phyloP scores from a whole-genome alignment of 768 basidiomycete genomes.

The Naganishia onofrii region DNA sequence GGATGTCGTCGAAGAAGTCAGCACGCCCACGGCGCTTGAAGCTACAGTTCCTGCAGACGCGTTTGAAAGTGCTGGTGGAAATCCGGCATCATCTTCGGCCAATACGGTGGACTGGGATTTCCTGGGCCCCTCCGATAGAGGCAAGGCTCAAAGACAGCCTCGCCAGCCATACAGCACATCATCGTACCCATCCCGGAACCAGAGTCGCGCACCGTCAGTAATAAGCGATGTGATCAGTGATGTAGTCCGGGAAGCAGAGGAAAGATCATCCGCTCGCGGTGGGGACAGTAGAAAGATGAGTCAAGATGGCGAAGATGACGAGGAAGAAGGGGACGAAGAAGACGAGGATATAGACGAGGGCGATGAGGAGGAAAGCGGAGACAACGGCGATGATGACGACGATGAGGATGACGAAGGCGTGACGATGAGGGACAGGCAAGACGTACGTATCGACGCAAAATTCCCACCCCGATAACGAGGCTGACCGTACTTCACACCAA shows the following conservation, averaged over 20 bases:
- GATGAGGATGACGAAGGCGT: slow-evolving; percentile 74
- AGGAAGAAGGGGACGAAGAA: neutral
- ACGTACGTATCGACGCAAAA: slow-evolving; percentile 56
- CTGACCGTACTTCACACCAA: neutral
- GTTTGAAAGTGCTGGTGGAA: neutral
- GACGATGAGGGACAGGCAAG: slow-evolving; percentile 91
- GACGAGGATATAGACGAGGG: neutral
- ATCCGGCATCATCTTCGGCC: neutral
- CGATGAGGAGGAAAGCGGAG: slow-evolving; percentile 34
- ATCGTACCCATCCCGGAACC: neutral
- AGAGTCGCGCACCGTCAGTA: slow-evolving; percentile 11
- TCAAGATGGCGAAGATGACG: neutral
- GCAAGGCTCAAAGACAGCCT: neutral
- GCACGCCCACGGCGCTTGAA: slow-evolving; percentile 17
- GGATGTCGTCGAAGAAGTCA: neutral
- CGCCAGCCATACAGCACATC: neutral
- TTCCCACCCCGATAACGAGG: neutral
- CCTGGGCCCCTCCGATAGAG: neutral
- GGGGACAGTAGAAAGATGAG: slow-evolving; percentile 13
- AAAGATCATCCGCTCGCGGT: neutral
- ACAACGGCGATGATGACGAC: slow-evolving; percentile 42
- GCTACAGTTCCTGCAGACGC: neutral
- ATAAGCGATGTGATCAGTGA: slow-evolving; percentile 17
- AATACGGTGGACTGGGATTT: slow-evolving; percentile 5
- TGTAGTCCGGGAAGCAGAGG: slow-evolving; percentile 4